Conservation (phyloP, 176 grass and related monocot genomes). For the Guadua angustifolia region DNA sequence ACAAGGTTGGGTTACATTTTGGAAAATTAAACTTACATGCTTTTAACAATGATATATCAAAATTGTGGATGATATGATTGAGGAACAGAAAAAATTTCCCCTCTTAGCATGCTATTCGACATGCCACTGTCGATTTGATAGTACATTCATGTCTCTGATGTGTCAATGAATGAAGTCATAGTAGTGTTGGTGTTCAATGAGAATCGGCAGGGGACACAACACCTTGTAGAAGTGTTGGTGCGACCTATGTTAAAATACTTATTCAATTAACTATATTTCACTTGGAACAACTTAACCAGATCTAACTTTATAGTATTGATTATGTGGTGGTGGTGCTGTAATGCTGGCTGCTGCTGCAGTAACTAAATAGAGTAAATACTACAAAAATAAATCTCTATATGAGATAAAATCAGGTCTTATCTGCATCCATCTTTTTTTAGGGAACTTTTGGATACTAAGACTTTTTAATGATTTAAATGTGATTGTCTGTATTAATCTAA, state of each 20-base stretch:
- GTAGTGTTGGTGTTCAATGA: neutral
- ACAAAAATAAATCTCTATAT: neutral
- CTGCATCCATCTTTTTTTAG: neutral
- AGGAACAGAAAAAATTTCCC: neutral
- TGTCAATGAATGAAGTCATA: neutral
- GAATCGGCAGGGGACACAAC: neutral
- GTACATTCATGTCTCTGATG: neutral
- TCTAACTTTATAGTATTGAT: neutral
- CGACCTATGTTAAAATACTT: neutral
- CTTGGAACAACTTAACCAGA: neutral
- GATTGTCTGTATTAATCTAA: neutral
- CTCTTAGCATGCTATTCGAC: neutral
- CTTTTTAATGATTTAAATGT: neutral
- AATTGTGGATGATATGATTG: neutral
- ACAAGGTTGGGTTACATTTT: neutral
- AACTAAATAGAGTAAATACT: neutral
- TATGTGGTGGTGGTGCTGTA: neutral
- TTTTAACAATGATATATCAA: neutral
- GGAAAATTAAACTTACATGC: neutral
- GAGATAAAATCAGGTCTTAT: neutral
- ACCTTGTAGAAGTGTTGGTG: conserved; percentile 1
- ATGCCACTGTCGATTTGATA: neutral
- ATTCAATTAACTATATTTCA: neutral
- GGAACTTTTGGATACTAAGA: neutral
- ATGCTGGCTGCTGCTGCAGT: neutral